These are phyloP conservation scores for Millerozyma miso DNA, from an alignment of 805 yeast species.

Conservation along the genomic window DNA sequence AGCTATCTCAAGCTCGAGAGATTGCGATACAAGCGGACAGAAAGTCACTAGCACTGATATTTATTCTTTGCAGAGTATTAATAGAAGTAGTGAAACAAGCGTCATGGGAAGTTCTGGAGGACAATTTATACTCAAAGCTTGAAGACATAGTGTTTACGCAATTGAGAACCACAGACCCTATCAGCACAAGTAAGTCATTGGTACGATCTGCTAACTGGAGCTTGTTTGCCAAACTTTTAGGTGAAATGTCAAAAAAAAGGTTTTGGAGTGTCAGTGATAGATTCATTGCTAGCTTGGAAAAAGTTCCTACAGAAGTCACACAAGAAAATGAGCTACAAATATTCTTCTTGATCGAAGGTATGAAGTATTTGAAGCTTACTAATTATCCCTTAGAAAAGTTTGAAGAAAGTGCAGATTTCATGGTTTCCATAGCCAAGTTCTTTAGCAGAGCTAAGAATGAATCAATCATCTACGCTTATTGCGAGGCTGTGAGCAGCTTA, in stretches of 20 bases:
- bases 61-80: conserved; percentile 83
- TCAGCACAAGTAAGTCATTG: conserved; percentile 52
- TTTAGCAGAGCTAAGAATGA: conserved; percentile 63
- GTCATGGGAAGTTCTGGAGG: conserved; percentile 67
- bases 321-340: conserved; percentile 50
- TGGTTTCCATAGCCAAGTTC: conserved; percentile 82
- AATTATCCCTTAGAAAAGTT: conserved; percentile 85
- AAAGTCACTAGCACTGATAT: conserved; percentile 81
- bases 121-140: conserved; percentile 72
- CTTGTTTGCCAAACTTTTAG: conserved; percentile 80
- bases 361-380: conserved; percentile 76
- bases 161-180: conserved; percentile 82
- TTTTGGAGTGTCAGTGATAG: conserved; percentile 88
- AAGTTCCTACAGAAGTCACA: conserved; percentile 47
- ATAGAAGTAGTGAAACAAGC: conserved; percentile 91
- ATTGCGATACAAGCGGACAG: conserved; percentile 81
- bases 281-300: conserved; percentile 89
- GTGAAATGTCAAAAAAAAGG: conserved; percentile 82
- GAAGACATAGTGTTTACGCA: conserved; percentile 94
- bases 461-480: conserved; percentile 68
- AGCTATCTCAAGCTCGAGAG: conserved; percentile 45
- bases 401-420: conserved; percentile 91
- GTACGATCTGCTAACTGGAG: conserved; percentile 93
- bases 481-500: conserved; percentile 74
- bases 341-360: conserved; percentile 80